A percentile compares a stretch with the other conserved stretches of the same genome.
These are phyloP conservation scores for Agrocybe pediades DNA, from an alignment of 768 basidiomycete species.

Conservation along the genomic window DNA sequence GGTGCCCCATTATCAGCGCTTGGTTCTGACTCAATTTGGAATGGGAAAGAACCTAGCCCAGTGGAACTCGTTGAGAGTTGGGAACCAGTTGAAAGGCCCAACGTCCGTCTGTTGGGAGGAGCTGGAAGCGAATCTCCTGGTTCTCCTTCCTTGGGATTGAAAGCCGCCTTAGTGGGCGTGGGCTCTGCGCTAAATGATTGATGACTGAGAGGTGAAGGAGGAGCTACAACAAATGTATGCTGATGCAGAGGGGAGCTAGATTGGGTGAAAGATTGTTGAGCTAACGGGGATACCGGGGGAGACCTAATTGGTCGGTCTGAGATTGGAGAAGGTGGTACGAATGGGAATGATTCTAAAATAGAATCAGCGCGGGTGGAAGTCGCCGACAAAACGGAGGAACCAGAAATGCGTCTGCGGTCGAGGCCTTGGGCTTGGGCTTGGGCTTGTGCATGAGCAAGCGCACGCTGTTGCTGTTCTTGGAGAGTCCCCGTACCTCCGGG, in stretches of 20 bases:
- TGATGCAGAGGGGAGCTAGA: constrained; percentile 64
- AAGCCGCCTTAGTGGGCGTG: constrained; percentile 16
- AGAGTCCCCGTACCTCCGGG: constrained; percentile 35
- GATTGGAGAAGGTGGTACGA: constrained; percentile 88
- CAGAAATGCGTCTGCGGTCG: constrained; percentile 53
- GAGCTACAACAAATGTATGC: constrained; percentile 44
- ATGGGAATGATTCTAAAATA: constrained; percentile 85
- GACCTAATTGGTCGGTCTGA: constrained; percentile 78
- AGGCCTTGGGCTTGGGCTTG: constrained; percentile 56
- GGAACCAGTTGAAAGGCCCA: constrained; percentile 79
- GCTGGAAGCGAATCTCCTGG: constrained; percentile 38
- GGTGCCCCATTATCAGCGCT: constrained; percentile 34
- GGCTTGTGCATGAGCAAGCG: constrained; percentile 61
- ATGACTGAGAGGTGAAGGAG: constrained; percentile 60
- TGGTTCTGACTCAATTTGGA: constrained; percentile 75
- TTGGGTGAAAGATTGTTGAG: constrained; percentile 52
- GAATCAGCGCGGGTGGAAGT: constrained; percentile 79
- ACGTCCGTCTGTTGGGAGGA: constrained; percentile 60
- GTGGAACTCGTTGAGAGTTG: constrained; percentile 77
- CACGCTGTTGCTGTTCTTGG: constrained; percentile 69
- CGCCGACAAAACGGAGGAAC: constrained; percentile 66
- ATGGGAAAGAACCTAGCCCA: constrained; percentile 84
- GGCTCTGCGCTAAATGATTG: constrained; percentile 37
- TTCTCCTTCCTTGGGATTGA: constrained; percentile 9
- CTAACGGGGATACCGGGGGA: constrained; percentile 73